Evolutionary conservation across 2,329 filamentous ascomycete genomes (phyloP).

Genomic region (Sordariomycetes sp.): DNA sequence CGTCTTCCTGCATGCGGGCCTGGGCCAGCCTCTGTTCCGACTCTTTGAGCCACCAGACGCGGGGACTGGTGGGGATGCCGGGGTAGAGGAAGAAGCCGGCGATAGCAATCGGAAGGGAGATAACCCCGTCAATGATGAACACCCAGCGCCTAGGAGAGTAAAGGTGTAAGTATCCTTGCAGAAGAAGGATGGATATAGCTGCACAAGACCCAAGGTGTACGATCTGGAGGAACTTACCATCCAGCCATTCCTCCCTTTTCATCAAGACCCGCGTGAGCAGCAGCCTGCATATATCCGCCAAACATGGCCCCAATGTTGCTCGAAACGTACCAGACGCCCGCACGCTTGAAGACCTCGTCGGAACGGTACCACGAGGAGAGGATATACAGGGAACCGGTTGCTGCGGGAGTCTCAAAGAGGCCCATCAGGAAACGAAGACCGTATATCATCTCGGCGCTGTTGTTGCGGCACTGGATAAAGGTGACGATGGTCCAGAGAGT

Average conservation of each 20-base stretch:
- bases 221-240: constrained; percentile 21
- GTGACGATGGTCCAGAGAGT: constrained; percentile 11
- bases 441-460: constrained; percentile 13
- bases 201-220: too few relatives aligned
- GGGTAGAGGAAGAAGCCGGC: constrained; percentile 18
- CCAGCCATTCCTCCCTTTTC: constrained; percentile 31
- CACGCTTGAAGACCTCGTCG: constrained; percentile 29
- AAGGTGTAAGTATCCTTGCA: too few relatives aligned
- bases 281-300: constrained; percentile 20
- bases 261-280: constrained; percentile 23
- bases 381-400: constrained; percentile 14
- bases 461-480: constrained; percentile 11
- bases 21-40: constrained; percentile 14
- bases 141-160: constrained; percentile 18
- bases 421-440: constrained; percentile 16
- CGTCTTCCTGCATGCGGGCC: constrained; percentile 13
- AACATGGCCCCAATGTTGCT: constrained; percentile 16
- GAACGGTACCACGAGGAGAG: constrained; percentile 19
- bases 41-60: constrained; percentile 14
- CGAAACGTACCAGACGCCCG: constrained; percentile 31
- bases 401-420: constrained; percentile 14
- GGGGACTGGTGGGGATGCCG: constrained; percentile 13
- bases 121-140: constrained; percentile 20
- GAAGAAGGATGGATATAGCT: too few relatives aligned
- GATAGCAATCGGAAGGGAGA: constrained; percentile 19